Conservation (phyloP, 2,329 filamentous ascomycete species). For the Colletotrichum godetiae region DNA sequence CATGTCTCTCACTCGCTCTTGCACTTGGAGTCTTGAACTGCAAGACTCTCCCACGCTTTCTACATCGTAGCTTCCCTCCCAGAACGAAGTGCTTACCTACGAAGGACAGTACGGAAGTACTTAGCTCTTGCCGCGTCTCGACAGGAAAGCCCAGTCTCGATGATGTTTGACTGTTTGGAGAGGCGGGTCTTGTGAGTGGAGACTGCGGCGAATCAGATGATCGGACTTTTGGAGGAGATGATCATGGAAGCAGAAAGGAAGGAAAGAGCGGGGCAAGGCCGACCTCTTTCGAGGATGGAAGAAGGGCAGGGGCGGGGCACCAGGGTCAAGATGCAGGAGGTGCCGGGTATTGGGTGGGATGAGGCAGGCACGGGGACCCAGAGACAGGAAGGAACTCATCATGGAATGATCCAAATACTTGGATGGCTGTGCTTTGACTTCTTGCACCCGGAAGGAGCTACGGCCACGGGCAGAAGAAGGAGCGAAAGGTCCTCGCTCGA, state of each 20-base stretch:
- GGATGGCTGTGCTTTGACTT: background rate
- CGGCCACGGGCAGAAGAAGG: background rate
- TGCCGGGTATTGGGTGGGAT: background rate
- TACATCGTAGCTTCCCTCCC: no score
- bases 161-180: background rate
- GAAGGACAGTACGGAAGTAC: no score
- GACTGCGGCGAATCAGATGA: conserved; percentile 14
- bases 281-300: background rate
- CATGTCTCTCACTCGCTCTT: background rate
- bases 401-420: background rate
- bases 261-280: conserved; percentile 18
- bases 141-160: background rate
- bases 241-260: conserved; percentile 19
- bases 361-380: no score
- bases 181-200: background rate
- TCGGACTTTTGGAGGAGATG: background rate
- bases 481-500: no score
- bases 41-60: background rate
- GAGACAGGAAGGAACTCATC: background rate
- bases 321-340: background rate
- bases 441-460: background rate
- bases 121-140: background rate
- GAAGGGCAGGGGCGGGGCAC: background rate
- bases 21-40: background rate
- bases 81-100: no score